Conservation (phyloP, 805 yeast species). For the Limtongia smithiae region DNA sequence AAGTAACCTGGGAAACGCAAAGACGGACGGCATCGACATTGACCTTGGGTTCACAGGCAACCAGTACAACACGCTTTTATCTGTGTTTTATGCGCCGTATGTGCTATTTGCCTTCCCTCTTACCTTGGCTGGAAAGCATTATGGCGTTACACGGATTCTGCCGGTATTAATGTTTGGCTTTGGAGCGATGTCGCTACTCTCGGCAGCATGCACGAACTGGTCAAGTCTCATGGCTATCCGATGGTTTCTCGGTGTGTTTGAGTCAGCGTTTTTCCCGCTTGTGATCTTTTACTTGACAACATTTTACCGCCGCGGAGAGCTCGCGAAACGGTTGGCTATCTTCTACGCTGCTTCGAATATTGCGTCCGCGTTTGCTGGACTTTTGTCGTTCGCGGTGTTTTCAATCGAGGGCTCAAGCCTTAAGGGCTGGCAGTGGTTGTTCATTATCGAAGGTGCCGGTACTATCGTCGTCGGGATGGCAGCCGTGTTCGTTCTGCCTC, state of each 20-base stretch:
- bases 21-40: slow-evolving; percentile 45
- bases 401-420: slow-evolving; percentile 41
- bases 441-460: slow-evolving; percentile 45
- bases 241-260: slow-evolving; percentile 51
- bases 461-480: slow-evolving; percentile 36
- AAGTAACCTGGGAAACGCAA: slow-evolving; percentile 50
- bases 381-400: slow-evolving; percentile 51
- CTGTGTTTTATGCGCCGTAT: slow-evolving; percentile 47
- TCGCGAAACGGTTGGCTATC: slow-evolving; percentile 47
- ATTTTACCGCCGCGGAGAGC: slow-evolving; percentile 48
- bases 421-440: slow-evolving; percentile 49
- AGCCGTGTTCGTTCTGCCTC: slow-evolving; percentile 41
- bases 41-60: slow-evolving; percentile 44
- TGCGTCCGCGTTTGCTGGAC: slow-evolving; percentile 58
- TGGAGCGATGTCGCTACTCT: slow-evolving; percentile 43
- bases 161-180: slow-evolving; percentile 47
- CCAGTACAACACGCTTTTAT: slow-evolving; percentile 47
- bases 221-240: slow-evolving; percentile 47
- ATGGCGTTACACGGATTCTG: slow-evolving; percentile 45
- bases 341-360: slow-evolving; percentile 53
- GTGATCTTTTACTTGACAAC: slow-evolving; percentile 44
- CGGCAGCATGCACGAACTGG: slow-evolving; percentile 43
- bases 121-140: slow-evolving; percentile 42
- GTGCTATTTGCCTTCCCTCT: slow-evolving; percentile 47
- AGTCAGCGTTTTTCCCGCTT: slow-evolving; percentile 44